Evolutionary conservation across 768 basidiomycete species (phyloP), one percentile per base, ranked within the genome.

Genomic region (Rhodotorula babjevae): DNA sequence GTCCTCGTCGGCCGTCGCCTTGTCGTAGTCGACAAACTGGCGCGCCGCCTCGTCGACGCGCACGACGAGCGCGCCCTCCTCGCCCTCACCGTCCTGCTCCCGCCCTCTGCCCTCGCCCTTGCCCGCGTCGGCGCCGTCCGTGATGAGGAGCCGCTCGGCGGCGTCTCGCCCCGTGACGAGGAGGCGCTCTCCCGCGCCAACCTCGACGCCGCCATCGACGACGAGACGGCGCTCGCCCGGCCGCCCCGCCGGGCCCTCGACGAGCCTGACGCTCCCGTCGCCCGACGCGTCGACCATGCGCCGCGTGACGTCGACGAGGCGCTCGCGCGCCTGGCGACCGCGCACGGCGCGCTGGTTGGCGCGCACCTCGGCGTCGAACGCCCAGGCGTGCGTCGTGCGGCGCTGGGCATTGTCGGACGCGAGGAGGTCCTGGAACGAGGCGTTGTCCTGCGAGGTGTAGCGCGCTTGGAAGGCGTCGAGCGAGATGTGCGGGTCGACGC

Each of bases 371-470:
- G 93, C 93, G 55, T 92, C 89, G 88, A 90, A 99, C 4, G 94
- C 96, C 96, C 96, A 99, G 0, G 82, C 87, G 84, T 88, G 92
- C 80, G 84, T 87, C 79, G 91, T 90, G 79, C 87, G 88, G 70
- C 93, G 85, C 76, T 85, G 85, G 80, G 84, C 83, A 79, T 99
- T 98, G 84, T 97, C 95, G 66, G 89, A 87, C 69, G 93, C 87
- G 66, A 99, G 82, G 70, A 98, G 94, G 73, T 91, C 85, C 16
- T 93, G 92, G 80, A 99, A 98, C 71, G 93, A 96, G 11, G 94
- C 88, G 80, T 99, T 99, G 81, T 99, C 96, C 79, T 97, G 93
- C 0, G 93, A 96, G 3, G 96, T 98, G 80, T 92, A 96, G 56
- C 86, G 86, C 0, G 91, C 87, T 80, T 98, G 96, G 80, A 97